Percentiles rank a stretch among this genome's conserved stretches.
These are phyloP conservation scores for Sporisorium exsertum DNA, from an alignment of 1,284 basidiomycete species.

Conservation along the genomic window DNA sequence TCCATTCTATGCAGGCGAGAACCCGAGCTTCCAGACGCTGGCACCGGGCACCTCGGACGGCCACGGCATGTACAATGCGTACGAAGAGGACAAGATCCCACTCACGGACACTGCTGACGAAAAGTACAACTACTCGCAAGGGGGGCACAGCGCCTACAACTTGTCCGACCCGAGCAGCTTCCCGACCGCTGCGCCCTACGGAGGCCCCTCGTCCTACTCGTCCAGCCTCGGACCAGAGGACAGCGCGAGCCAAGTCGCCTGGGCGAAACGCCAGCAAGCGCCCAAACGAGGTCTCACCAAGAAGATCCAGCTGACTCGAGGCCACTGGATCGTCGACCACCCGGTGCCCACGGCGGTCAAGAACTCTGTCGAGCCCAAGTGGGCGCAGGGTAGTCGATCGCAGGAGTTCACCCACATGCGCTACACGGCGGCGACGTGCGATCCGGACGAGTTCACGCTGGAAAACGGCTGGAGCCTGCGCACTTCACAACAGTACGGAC, in stretches of 20 bases:
- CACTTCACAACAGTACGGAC: slow-evolving; percentile 81
- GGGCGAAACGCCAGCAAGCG: slow-evolving; percentile 68
- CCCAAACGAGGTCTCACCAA: slow-evolving; percentile 73
- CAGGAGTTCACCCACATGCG: slow-evolving; percentile 93
- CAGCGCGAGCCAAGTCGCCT: slow-evolving; percentile 59
- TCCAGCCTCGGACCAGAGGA: slow-evolving; percentile 50
- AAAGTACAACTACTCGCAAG: slow-evolving; percentile 39
- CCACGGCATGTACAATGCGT: slow-evolving; percentile 31
- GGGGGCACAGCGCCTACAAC: slow-evolving; percentile 26
- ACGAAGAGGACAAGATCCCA: slow-evolving; percentile 56
- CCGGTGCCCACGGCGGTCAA: slow-evolving; percentile 87
- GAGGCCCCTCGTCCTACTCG: slow-evolving; percentile 37
- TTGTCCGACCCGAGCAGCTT: slow-evolving; percentile 22
- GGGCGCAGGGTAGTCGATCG: slow-evolving; percentile 69
- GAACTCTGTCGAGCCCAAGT: slow-evolving; percentile 86
- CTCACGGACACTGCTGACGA: slow-evolving; percentile 50
- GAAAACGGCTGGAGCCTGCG: slow-evolving; percentile 83
- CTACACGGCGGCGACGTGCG: slow-evolving; percentile 81
- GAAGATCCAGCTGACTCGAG: slow-evolving; percentile 87
- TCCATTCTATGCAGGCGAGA: slow-evolving; percentile 49
- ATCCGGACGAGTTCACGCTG: slow-evolving; percentile 86
- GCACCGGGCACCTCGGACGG: slow-evolving; percentile 37
- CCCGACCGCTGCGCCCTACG: slow-evolving; percentile 39
- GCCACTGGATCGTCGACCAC: slow-evolving; percentile 69
- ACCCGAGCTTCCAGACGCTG: slow-evolving; percentile 40